A percentile compares a stretch with the other conserved stretches of the same genome.
Conservation (phyloP, 495 filamentous ascomycete genomes). For the Halenospora varia region DNA sequence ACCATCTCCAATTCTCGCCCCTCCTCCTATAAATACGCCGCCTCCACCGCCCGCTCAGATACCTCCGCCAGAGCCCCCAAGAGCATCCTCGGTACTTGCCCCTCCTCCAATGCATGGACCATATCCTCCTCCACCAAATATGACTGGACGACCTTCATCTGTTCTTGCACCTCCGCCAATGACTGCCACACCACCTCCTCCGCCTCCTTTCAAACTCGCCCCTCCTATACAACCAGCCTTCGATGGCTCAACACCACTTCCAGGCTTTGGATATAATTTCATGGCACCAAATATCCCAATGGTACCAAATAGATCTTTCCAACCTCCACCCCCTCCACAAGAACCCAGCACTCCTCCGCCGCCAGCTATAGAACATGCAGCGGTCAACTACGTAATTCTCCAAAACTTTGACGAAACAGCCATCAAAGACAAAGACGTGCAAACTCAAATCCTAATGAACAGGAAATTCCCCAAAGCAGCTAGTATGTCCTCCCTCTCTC, state of each 20-base stretch:
- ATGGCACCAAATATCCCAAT: neutral
- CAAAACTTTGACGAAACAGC: constrained; percentile 52
- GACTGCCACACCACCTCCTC: constrained; percentile 1
- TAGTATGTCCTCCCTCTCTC: constrained; percentile 33
- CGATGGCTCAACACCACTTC: constrained; percentile 25
- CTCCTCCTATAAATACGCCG: neutral
- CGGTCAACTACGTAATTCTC: constrained; percentile 44
- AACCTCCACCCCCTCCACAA: constrained; percentile 8
- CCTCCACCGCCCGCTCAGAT: neutral
- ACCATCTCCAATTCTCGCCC: neutral
- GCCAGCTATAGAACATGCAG: constrained; percentile 18
- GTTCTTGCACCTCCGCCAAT: constrained; percentile 15
- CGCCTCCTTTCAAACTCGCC: constrained; percentile 18
- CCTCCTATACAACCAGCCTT: constrained; percentile 17
- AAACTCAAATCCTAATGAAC: constrained; percentile 49
- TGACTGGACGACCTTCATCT: constrained; percentile 7
- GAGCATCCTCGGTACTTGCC: constrained; percentile 6
- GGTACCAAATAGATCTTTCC: constrained; percentile 10
- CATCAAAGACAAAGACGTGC: constrained; percentile 49
- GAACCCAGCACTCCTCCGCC: constrained; percentile 19
- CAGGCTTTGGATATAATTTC: constrained; percentile 20
- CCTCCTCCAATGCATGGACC: constrained; percentile 4
- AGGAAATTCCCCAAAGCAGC: constrained; percentile 47
- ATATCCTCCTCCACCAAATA: neutral
- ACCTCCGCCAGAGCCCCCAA: neutral